These are phyloP conservation scores for Plantago coronopus DNA, from an alignment of 305 asterid genomes.

Conservation along the genomic window DNA sequence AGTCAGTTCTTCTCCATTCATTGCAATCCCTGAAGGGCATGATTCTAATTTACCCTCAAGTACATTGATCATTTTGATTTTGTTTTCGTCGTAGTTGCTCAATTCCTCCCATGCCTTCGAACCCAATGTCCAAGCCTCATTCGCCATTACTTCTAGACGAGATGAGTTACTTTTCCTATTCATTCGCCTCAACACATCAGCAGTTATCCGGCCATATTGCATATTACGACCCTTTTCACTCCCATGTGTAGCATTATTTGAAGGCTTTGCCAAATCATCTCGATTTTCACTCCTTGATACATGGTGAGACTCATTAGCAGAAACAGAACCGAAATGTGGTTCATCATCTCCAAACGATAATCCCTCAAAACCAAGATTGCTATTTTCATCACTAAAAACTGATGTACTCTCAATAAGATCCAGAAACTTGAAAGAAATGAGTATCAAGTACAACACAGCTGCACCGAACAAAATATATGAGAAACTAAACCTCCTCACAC, in stretches of 20 bases:
- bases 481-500: constrained; percentile 60
- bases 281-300: constrained; percentile 40
- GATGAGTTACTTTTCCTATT: constrained; percentile 51
- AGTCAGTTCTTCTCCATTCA: constrained; percentile 56
- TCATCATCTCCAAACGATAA: constrained; percentile 36
- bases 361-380: constrained; percentile 34
- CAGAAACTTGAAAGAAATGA: constrained; percentile 69
- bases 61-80: constrained; percentile 54
- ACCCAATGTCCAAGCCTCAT: constrained; percentile 89
- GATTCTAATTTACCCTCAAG: constrained; percentile 86
- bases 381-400: constrained; percentile 42
- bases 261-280: constrained; percentile 30
- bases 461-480: constrained; percentile 59
- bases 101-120: constrained; percentile 87
- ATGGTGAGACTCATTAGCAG: constrained; percentile 48
- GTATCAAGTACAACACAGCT: constrained; percentile 67
- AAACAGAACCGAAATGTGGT: constrained; percentile 25
- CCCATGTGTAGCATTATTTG: constrained; percentile 30
- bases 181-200: constrained; percentile 48
- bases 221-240: constrained; percentile 29
- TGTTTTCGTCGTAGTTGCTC: constrained; percentile 50
- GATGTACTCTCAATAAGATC: constrained; percentile 61
- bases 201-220: constrained; percentile 73
- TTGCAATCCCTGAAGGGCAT: constrained; percentile 84
- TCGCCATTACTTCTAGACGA: constrained; percentile 72